These are phyloP conservation scores for Neofusicoccum ribis DNA, from an alignment of 2,329 filamentous ascomycete genomes.

Conservation along the genomic window DNA sequence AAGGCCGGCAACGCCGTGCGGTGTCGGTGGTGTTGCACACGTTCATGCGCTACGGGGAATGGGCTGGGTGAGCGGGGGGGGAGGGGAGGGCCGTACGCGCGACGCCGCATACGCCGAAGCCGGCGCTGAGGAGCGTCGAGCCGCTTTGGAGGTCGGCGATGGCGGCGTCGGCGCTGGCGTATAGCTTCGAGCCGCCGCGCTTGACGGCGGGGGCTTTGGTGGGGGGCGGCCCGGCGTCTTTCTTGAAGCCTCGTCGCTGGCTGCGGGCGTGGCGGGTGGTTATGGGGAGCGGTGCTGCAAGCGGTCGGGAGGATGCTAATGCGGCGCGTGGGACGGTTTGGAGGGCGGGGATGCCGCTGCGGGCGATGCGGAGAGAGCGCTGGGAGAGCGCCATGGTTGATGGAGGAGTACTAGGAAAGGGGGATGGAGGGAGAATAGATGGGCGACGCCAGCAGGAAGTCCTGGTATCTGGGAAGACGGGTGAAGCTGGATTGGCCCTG, in stretches of 20 bases:
- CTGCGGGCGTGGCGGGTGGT: not conserved
- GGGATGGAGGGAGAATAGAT: not conserved
- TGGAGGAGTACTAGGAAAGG: not conserved
- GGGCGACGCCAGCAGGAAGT: too few relatives aligned
- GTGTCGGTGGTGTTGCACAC: too few relatives aligned
- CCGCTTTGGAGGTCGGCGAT: slow-evolving; percentile 70
- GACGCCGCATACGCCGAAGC: slow-evolving; percentile 81
- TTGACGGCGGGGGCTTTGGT: slow-evolving; percentile 33
- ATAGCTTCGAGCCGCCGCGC: slow-evolving; percentile 38
- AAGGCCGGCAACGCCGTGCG: too few relatives aligned
- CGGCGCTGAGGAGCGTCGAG: slow-evolving; percentile 71
- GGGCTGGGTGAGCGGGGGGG: too few relatives aligned
- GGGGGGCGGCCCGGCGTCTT: not conserved
- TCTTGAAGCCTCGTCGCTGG: not conserved
- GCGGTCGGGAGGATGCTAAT: not conserved
- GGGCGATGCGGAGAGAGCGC: not conserved
- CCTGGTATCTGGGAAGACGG: too few relatives aligned
- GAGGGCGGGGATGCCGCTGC: not conserved
- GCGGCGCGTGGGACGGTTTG: not conserved
- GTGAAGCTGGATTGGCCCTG: not conserved
- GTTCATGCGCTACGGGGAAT: too few relatives aligned
- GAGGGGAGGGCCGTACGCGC: slow-evolving; percentile 36
- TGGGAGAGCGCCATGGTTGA: not conserved
- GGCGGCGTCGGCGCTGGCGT: slow-evolving; percentile 60
- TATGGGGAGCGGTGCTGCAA: not conserved